Evolutionary conservation across 2,329 filamentous ascomycete species (phyloP).

Genomic region (Fusarium drepaniforme): DNA sequence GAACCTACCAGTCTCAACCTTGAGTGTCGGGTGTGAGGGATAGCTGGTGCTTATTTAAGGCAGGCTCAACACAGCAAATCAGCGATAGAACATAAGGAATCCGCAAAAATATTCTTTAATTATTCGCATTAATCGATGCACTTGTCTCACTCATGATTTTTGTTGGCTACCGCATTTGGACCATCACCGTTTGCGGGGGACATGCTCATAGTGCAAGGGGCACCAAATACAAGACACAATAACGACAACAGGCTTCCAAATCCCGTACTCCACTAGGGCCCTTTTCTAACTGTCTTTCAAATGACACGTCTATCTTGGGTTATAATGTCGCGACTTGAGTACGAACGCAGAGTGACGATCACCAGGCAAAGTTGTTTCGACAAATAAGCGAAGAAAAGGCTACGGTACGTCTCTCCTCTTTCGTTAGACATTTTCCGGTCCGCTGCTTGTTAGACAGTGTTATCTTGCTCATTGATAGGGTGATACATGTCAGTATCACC

Average conservation of each 20-base stretch:
- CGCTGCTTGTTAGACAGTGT: no score
- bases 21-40: not conserved
- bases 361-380: not conserved
- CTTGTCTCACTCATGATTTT: not conserved
- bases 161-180: not conserved
- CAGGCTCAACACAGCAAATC: not conserved
- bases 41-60: not conserved
- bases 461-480: no score
- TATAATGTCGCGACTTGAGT: not conserved
- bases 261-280: rapidly evolving
- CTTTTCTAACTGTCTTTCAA: not conserved
- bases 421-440: no score
- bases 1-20: not conserved
- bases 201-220: not conserved
- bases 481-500: no score
- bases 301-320: not conserved
- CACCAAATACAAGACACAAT: not conserved
- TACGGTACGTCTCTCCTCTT: not conserved
- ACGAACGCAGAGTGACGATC: not conserved
- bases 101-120: not conserved
- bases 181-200: not conserved
- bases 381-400: not conserved
- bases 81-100: not conserved
- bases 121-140: not conserved
- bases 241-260: not conserved